Conservation (phyloP, 495 filamentous ascomycete species). For the Penicillium simplicissimum region DNA sequence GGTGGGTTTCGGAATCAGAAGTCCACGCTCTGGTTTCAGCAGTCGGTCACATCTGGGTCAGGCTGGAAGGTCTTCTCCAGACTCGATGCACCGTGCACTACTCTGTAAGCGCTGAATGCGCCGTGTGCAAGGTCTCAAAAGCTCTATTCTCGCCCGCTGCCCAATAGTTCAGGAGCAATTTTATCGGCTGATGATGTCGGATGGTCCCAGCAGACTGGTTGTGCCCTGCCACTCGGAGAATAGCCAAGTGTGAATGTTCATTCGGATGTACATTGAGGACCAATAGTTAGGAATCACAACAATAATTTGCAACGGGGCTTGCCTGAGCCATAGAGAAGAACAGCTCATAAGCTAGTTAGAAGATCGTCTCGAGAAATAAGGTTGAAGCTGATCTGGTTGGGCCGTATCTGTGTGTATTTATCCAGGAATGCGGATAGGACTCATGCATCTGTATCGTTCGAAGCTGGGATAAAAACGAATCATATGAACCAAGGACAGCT, state of each 20-base stretch:
- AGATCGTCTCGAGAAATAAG: too few relatives aligned
- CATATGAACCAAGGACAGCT: background rate
- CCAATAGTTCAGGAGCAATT: conserved; percentile 6
- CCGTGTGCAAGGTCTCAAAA: background rate
- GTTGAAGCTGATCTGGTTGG: too few relatives aligned
- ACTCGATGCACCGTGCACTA: background rate
- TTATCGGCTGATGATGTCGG: conserved; percentile 5
- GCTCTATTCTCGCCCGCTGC: conserved; percentile 7
- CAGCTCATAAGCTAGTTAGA: too few relatives aligned
- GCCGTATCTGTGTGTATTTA: background rate
- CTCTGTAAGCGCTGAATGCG: background rate
- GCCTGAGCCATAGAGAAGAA: too few relatives aligned
- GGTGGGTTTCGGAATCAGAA: background rate
- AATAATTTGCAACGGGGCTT: too few relatives aligned
- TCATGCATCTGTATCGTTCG: background rate
- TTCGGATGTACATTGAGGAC: too few relatives aligned
- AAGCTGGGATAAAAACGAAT: background rate
- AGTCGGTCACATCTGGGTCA: conserved; percentile 12
- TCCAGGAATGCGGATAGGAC: background rate
- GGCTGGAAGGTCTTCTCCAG: background rate
- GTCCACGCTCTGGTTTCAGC: background rate
- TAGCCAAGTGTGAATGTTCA: background rate
- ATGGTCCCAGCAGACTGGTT: background rate
- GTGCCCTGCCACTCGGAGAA: background rate
- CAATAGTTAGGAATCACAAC: too few relatives aligned